These are phyloP conservation scores for Citrus glauca DNA, from an alignment of 345 rosid species.

Conservation along the genomic window DNA sequence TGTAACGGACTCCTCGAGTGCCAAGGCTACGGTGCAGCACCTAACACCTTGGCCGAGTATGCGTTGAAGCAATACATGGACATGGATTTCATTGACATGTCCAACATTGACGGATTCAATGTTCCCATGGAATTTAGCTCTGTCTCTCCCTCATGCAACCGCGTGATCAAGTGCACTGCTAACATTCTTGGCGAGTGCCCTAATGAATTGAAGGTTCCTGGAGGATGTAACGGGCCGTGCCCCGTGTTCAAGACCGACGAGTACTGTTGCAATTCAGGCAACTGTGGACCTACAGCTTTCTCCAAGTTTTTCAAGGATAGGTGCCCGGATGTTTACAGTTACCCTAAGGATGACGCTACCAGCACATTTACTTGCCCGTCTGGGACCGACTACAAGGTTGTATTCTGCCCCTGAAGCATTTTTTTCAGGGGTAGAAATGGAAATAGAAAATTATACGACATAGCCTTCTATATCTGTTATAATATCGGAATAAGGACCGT, in stretches of 20 bases:
- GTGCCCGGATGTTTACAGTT: conserved; percentile 57
- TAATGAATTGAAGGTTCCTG: conserved; percentile 24
- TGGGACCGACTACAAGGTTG: conserved; percentile 31
- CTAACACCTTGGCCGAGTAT: conserved; percentile 32
- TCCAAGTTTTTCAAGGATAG: conserved; percentile 44
- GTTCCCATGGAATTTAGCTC: conserved; percentile 38
- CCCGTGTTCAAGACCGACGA: conserved; percentile 37
- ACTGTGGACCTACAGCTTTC: conserved; percentile 37
- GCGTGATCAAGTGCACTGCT: conserved; percentile 28
- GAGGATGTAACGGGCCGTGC: conserved; percentile 45
- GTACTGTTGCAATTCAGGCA: conserved; percentile 41
- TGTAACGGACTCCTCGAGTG: conserved; percentile 24
- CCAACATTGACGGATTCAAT: conserved; percentile 36
- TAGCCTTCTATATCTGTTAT: not conserved
- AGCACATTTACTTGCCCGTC: conserved; percentile 29
- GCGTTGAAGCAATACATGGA: conserved; percentile 11
- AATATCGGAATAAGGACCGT: not conserved
- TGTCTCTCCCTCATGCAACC: conserved; percentile 12
- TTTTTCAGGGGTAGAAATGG: too few relatives aligned
- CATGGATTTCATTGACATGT: conserved; percentile 34
- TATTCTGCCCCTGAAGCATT: conserved; percentile 19
- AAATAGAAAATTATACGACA: not conserved
- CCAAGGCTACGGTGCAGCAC: conserved; percentile 26
- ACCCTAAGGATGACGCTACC: conserved; percentile 46
- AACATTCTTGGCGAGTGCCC: conserved; percentile 42